Evolutionary conservation across 371 early-diverging fungal species (phyloP).

Genomic region (Mucor circinelloides): DNA sequence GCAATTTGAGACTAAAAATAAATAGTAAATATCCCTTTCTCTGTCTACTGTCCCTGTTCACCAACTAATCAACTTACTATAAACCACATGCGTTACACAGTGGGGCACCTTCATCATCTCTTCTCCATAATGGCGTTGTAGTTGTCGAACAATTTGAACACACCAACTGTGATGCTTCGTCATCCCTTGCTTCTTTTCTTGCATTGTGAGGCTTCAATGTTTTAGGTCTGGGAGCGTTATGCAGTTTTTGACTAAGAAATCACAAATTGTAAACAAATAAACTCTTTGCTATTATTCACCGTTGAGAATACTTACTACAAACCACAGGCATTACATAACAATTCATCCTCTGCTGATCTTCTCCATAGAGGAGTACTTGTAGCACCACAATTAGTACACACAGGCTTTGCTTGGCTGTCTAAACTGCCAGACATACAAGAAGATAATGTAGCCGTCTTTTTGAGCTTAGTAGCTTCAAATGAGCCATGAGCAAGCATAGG

Average conservation of each 20-base stretch:
- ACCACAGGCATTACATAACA: constrained; percentile 96
- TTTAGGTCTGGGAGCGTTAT: constrained; percentile 71
- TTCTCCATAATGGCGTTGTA: constrained; percentile 94
- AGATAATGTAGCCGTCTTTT: constrained; percentile 10
- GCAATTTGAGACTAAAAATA: constrained; percentile 68
- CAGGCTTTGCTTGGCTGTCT: constrained; percentile 32
- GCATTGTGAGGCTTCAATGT: constrained; percentile 39
- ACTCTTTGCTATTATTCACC: background rate
- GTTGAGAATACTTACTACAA: constrained; percentile 63
- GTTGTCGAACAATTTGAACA: constrained; percentile 91
- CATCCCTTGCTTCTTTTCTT: constrained; percentile 34
- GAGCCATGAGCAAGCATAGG: constrained; percentile 4
- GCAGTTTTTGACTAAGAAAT: constrained; percentile 63
- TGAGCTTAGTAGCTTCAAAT: background rate
- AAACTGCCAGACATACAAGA: constrained; percentile 5
- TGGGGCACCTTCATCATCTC: constrained; percentile 78
- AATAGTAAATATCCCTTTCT: background rate
- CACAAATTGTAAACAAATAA: background rate
- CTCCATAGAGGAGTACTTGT: constrained; percentile 97
- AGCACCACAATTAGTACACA: constrained; percentile 88
- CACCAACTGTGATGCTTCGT: constrained; percentile 47
- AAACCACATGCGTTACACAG: constrained; percentile 97
- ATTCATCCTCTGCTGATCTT: constrained; percentile 77
- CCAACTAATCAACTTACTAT: constrained; percentile 59
- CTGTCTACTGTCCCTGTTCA: background rate